These are phyloP conservation scores for Acanthamoeba lenticulata DNA, from an alignment of 208 protist species.

Conservation along the genomic window DNA sequence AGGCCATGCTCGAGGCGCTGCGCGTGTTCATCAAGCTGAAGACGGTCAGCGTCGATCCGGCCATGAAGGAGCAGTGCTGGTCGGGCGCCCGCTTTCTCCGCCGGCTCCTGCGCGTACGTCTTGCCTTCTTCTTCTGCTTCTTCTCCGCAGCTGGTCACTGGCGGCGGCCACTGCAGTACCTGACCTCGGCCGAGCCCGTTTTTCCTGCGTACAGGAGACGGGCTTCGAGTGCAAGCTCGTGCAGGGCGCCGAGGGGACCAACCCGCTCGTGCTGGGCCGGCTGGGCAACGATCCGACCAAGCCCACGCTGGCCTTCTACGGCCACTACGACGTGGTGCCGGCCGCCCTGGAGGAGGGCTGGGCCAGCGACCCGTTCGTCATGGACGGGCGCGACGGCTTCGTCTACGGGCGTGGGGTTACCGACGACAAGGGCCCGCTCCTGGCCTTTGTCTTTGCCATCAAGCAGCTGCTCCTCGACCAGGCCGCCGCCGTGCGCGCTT, in stretches of 20 bases:
- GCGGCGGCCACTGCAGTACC: too few species aligned
- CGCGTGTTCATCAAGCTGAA: neutral
- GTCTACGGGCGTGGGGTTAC: constrained; percentile 76
- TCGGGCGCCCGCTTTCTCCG: constrained; percentile 45
- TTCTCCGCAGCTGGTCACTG: neutral
- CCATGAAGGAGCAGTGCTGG: constrained; percentile 60
- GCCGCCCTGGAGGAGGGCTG: constrained; percentile 25
- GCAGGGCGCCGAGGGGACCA: constrained; percentile 53
- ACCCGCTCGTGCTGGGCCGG: constrained; percentile 48
- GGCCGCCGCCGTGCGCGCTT: neutral
- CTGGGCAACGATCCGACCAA: constrained; percentile 37
- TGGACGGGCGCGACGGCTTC: constrained; percentile 77
- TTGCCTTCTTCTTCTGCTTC: neutral
- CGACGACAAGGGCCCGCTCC: constrained; percentile 80
- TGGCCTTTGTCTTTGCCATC: constrained; percentile 68
- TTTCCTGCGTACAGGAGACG: neutral
- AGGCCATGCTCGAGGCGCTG: constrained; percentile 54
- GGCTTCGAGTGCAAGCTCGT: constrained; percentile 63
- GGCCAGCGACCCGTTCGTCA: constrained; percentile 46
- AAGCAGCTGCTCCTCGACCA: constrained; percentile 55
- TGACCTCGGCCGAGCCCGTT: neutral
- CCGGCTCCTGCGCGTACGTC: neutral
- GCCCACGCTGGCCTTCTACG: constrained; percentile 75
- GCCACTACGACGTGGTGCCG: constrained; percentile 76
- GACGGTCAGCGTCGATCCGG: constrained; percentile 41